These are phyloP conservation scores for Paralagenidium karlingii DNA, from an alignment of 352 stramenopile species.

Conservation along the genomic window DNA sequence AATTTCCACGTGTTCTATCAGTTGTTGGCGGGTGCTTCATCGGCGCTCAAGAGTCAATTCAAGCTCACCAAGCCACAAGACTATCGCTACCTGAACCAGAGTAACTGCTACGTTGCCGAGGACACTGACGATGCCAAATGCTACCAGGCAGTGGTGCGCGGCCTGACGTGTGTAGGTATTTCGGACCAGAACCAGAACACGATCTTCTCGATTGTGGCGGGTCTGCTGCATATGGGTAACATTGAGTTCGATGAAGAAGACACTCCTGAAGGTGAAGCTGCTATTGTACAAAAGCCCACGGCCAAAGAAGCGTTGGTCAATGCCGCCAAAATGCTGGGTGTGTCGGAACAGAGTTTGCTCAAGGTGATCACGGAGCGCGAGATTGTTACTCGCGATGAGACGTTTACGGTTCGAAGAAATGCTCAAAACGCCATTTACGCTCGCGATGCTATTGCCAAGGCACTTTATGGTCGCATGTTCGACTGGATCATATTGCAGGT, in stretches of 20 bases:
- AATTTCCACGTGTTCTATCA: constrained; percentile 97
- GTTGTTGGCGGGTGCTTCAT: constrained; percentile 56
- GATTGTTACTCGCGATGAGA: constrained; percentile 76
- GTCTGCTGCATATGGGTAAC: constrained; percentile 94
- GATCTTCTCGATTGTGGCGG: constrained; percentile 89
- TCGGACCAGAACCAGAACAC: constrained; percentile 43
- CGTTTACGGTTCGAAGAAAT: constrained; percentile 71
- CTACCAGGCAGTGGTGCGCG: constrained; percentile 58
- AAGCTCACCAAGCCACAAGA: constrained; percentile 66
- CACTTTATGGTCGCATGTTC: constrained; percentile 88
- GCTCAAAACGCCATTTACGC: constrained; percentile 77
- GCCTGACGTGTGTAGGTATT: constrained; percentile 71
- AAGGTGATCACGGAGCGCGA: constrained; percentile 81
- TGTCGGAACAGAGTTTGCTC: constrained; percentile 42
- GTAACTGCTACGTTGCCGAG: constrained; percentile 85
- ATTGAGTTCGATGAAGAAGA: constrained; percentile 90
- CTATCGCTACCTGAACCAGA: constrained; percentile 92
- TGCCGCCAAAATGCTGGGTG: constrained; percentile 48
- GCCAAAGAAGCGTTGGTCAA: constrained; percentile 42
- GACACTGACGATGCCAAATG: constrained; percentile 85
- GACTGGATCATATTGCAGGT: constrained; percentile 88
- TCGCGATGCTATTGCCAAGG: constrained; percentile 89
- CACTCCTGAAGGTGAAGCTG: constrained; percentile 61
- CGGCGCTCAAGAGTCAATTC: constrained; percentile 36
- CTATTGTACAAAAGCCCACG: constrained; percentile 53